Evolutionary conservation across 2,329 filamentous ascomycete species (phyloP).

Genomic region (Diaporthe humulicola): DNA sequence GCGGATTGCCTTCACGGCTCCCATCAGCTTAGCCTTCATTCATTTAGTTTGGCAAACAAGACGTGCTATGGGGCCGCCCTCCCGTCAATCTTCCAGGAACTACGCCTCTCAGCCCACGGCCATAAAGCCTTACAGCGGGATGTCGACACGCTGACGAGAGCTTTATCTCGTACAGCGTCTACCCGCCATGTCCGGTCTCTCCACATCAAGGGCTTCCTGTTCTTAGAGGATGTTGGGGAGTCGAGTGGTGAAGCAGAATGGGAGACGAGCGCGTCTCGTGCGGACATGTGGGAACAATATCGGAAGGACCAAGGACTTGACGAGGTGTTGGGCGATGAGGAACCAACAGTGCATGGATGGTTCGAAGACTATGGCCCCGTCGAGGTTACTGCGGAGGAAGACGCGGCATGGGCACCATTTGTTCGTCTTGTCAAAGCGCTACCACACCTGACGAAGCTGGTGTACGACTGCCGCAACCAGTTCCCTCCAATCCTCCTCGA

Average conservation of each 20-base stretch:
- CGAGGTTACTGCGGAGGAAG: neutral
- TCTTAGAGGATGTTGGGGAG: neutral
- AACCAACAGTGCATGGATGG: neutral
- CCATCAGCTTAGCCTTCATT: too few species aligned
- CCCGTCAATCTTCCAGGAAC: too few species aligned
- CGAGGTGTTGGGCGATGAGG: neutral
- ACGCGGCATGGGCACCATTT: slow-evolving; percentile 31
- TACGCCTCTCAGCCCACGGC: too few species aligned
- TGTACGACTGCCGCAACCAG: slow-evolving; percentile 31
- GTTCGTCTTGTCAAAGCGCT: slow-evolving; percentile 1
- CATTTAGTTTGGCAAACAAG: too few species aligned
- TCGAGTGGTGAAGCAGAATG: neutral
- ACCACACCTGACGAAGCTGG: neutral
- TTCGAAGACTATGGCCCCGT: neutral
- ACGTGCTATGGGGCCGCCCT: too few species aligned
- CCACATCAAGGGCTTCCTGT: neutral
- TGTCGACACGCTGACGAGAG: neutral
- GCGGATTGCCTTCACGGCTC: too few species aligned
- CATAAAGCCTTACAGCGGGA: slow-evolving; percentile 18
- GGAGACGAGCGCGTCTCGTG: neutral
- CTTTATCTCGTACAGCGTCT: slow-evolving; percentile 2
- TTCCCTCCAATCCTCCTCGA: slow-evolving; percentile 26
- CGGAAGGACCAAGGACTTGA: neutral
- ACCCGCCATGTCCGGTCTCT: slow-evolving; percentile 13
- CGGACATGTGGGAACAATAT: neutral